phyloP scores from a whole-genome alignment of 2,329 filamentous ascomycete species.

The Ceratocystis huliohia region DNA sequence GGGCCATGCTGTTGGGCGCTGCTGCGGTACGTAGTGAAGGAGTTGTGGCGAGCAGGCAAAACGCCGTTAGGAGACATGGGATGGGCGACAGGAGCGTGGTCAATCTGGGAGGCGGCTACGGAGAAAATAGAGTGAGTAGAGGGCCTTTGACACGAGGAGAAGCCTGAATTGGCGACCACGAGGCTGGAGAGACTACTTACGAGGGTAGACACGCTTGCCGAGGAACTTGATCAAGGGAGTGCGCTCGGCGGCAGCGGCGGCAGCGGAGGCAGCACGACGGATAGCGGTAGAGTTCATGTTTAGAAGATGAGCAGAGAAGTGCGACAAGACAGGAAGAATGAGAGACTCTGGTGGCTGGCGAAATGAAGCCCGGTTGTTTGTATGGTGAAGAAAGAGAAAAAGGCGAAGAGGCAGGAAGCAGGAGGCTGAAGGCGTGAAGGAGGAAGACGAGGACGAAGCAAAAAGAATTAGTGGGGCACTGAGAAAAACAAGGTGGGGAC shows the following conservation, averaged over 20 bases:
- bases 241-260: constrained; percentile 46
- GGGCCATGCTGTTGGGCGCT: constrained; percentile 68
- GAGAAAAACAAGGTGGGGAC: not conserved
- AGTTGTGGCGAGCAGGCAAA: constrained; percentile 49
- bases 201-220: constrained; percentile 45
- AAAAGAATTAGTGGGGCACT: constrained; percentile 4
- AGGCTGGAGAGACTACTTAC: constrained; percentile 32
- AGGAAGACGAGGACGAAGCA: not conserved
- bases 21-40: constrained; percentile 66
- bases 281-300: constrained; percentile 44
- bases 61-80: constrained; percentile 54
- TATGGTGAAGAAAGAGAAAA: not conserved
- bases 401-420: not conserved
- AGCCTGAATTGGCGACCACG: not conserved
- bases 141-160: not conserved
- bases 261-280: constrained; percentile 42
- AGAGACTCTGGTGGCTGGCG: not conserved
- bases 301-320: not conserved
- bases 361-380: not conserved
- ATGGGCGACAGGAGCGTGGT: constrained; percentile 62
- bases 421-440: not conserved
- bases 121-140: not conserved
- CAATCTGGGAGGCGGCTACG: constrained; percentile 46
- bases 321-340: not conserved
- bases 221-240: constrained; percentile 50